Evolutionary conservation across 176 grass and related monocot genomes (phyloP).

Genomic region (Eremochloa ophiuroides): DNA sequence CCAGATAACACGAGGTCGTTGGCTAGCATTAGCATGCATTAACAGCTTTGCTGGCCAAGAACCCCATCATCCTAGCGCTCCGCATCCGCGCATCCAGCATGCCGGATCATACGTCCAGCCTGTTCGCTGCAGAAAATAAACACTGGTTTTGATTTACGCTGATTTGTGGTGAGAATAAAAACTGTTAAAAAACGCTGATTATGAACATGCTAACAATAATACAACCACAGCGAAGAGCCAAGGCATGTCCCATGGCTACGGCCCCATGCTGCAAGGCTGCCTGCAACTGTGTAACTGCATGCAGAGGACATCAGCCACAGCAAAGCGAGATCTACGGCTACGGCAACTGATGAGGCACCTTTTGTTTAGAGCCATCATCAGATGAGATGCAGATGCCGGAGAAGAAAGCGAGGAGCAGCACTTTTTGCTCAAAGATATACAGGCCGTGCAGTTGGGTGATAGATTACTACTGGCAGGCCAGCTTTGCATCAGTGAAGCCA

Average conservation of each 20-base stretch:
- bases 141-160: no score
- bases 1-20: slow-evolving; percentile 14
- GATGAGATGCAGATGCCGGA: not conserved
- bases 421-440: not conserved
- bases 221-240: not conserved
- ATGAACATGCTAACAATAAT: no score
- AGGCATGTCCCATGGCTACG: not conserved
- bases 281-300: not conserved
- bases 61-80: not conserved
- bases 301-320: not conserved
- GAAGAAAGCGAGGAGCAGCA: not conserved
- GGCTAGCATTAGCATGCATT: slow-evolving; percentile 20
- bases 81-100: not conserved
- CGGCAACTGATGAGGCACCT: not conserved
- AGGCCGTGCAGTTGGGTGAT: not conserved
- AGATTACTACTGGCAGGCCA: slow-evolving; percentile 9
- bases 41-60: slow-evolving; percentile 13
- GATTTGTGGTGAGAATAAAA: no score
- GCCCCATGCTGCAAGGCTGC: not conserved
- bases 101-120: no score
- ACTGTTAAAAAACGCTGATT: no score
- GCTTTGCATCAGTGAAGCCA: slow-evolving; percentile 27
- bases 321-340: not conserved
- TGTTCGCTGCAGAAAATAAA: no score
- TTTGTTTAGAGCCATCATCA: not conserved